Evolutionary conservation across 805 yeast species (phyloP).

Genomic region (Spathaspora passalidarum): DNA sequence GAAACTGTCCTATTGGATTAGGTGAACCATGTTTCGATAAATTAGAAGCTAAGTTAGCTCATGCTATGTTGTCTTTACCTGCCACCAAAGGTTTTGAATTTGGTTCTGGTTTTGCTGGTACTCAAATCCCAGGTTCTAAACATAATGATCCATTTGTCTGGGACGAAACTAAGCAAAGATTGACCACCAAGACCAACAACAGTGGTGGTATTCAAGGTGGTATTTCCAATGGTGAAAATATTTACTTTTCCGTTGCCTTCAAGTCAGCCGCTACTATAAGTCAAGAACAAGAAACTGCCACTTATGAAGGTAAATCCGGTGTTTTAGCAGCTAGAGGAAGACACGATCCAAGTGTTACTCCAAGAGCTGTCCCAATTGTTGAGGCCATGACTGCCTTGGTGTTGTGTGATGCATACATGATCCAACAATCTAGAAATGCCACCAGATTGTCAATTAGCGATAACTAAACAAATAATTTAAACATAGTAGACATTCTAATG

Average conservation of each 20-base stretch:
- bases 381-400: conserved; percentile 98
- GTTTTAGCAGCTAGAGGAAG: conserved; percentile 93
- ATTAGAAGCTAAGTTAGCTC: conserved; percentile 91
- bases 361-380: conserved; percentile 97
- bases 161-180: conserved; percentile 55
- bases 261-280: conserved; percentile 97
- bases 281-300: conserved; percentile 84
- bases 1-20: conserved; percentile 92
- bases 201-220: conserved; percentile 99
- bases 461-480: background rate
- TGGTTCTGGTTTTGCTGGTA: conserved; percentile 94
- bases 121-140: conserved; percentile 83
- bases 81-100: conserved; percentile 98
- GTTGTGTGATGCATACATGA: conserved; percentile 76
- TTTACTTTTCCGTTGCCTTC: conserved; percentile 93
- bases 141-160: conserved; percentile 86
- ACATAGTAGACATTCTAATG: background rate
- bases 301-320: conserved; percentile 87
- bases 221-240: conserved; percentile 91
- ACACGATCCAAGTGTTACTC: conserved; percentile 98
- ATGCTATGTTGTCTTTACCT: conserved; percentile 96
- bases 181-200: conserved; percentile 86
- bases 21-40: conserved; percentile 99
- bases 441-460: conserved; percentile 4
- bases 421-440: conserved; percentile 79